Percentiles rank a stretch among this genome's conserved stretches.
These are phyloP conservation scores for Candida alai DNA, from an alignment of 805 yeast genomes.

Conservation along the genomic window DNA sequence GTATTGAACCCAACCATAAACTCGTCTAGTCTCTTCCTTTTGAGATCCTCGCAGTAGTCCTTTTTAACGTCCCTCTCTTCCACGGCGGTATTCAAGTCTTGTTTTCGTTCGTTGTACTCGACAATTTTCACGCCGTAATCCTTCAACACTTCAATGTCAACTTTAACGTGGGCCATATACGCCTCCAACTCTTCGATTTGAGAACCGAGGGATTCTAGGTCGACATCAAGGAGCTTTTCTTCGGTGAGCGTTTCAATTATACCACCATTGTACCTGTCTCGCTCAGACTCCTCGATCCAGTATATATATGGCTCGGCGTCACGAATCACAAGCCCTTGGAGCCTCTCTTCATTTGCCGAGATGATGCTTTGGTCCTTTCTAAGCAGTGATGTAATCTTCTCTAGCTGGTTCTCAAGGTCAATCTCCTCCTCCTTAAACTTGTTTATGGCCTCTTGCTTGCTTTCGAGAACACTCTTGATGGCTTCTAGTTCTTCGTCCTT, in stretches of 20 bases:
- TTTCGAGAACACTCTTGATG: constrained; percentile 21
- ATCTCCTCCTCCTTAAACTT: constrained; percentile 61
- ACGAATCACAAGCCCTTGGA: constrained; percentile 45
- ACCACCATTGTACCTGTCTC: constrained; percentile 28
- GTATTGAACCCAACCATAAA: constrained; percentile 90
- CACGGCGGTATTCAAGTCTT: constrained; percentile 67
- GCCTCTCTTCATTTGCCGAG: constrained; percentile 33
- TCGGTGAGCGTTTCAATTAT: constrained; percentile 42
- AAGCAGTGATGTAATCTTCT: constrained; percentile 45
- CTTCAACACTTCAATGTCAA: constrained; percentile 69
- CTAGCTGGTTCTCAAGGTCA: constrained; percentile 61
- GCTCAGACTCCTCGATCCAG: constrained; percentile 47
- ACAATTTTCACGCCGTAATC: constrained; percentile 67
- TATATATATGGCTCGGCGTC: constrained; percentile 49
- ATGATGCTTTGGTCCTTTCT: constrained; percentile 38
- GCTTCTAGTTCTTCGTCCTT: constrained; percentile 37
- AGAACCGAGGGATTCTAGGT: constrained; percentile 45
- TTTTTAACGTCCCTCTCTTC: constrained; percentile 61
- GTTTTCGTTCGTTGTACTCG: constrained; percentile 62
- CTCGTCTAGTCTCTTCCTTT: constrained; percentile 73
- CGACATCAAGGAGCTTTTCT: constrained; percentile 47
- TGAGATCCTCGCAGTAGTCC: constrained; percentile 60
- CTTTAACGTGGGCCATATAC: constrained; percentile 51
- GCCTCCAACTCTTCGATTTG: constrained; percentile 55
- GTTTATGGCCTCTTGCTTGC: constrained; percentile 47